Base-by-base conservation (phyloP, 2,329 filamentous ascomycete species). In the Hymenotorrendiella dingleyae region DNA sequence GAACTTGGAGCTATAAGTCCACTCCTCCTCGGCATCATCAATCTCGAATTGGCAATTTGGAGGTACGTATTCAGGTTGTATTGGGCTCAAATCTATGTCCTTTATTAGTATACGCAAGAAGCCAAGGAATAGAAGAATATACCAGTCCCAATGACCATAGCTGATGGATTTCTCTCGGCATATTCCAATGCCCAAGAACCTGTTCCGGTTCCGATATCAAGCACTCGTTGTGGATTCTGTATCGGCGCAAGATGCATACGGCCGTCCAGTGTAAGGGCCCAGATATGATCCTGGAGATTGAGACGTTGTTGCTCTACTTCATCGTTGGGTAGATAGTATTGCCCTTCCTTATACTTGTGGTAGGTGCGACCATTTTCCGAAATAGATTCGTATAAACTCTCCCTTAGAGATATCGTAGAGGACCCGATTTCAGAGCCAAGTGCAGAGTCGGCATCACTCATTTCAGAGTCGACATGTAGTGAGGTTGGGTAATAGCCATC, bases 271-370 rank as follows among this genome's bases (percentile, higher is more conserved):
- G 48, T 50, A 6, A 50, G 32, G 11, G 36, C 37, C 42, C 46
- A 50, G 8, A 50, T 19, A 26, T 50, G 48, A 36, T 50, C 42
- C 20, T 47, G 45, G 19, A 47, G 38, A 30, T 50, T 44, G 12
- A 47, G 23, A 27, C 72, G 64, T 48, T 77, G 73, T 54, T 77
- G 45, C 27, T 47, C 45, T 16, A 40, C 35, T n/a, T 50, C 67
- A 50, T 72, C 69, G 50, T 72, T 79, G 27, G 75, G 74, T 28
- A 77, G 74, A 43, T 70, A 71, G 54, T 78, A 78, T 9, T 59
- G 54, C 11, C 50, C 50, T 41, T 46, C 45, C 23, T 47, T 48
- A 14, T 53, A 53, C 19, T 43, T 45, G 30, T 53, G 50, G 38
- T 53, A 53, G 20, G 38, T 45, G 19, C 50, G 38, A 6, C 50